These are phyloP conservation scores for Fusarium buharicum DNA, from an alignment of 2,329 filamentous ascomycete species.

Conservation along the genomic window DNA sequence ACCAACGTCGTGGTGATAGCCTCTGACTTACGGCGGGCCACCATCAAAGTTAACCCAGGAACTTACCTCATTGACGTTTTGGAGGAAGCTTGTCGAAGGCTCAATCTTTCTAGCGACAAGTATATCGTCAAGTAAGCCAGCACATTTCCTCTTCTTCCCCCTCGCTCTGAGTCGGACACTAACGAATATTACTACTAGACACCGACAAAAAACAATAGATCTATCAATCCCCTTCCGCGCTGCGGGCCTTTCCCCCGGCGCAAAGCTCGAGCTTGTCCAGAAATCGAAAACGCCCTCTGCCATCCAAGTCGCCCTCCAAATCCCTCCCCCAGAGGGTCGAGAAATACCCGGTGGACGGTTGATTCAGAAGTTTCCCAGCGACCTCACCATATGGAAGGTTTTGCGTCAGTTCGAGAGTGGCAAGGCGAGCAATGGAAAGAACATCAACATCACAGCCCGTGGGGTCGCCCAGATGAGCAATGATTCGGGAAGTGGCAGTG, in stretches of 20 bases:
- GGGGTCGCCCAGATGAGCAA: conserved; percentile 72
- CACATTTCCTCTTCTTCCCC: background rate
- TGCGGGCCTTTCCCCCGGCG: conserved; percentile 83
- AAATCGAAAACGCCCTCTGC: conserved; percentile 85
- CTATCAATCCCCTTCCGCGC: conserved; percentile 86
- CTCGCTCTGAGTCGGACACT: background rate
- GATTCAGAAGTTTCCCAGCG: conserved; percentile 86
- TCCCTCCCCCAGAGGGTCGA: conserved; percentile 76
- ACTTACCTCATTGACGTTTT: conserved; percentile 88
- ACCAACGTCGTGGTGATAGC: conserved; percentile 91
- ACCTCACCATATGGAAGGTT: conserved; percentile 88
- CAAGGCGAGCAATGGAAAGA: conserved; percentile 67
- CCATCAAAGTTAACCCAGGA: conserved; percentile 83
- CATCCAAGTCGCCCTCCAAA: conserved; percentile 88
- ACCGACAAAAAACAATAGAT: conserved; percentile 87
- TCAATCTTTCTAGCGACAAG: conserved; percentile 76
- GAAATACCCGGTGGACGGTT: conserved; percentile 73
- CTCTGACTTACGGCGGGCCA: conserved; percentile 78
- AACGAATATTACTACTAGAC: conserved; percentile 55
- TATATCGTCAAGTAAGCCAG: conserved; percentile 79
- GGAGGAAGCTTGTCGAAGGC: conserved; percentile 86
- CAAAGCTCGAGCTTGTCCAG: conserved; percentile 91
- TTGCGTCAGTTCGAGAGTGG: conserved; percentile 89
- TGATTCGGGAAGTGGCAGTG: conserved; percentile 67
- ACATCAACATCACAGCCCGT: conserved; percentile 84